phyloP scores from a whole-genome alignment of 2,329 filamentous ascomycete genomes.

The Alternaria incomplexa region DNA sequence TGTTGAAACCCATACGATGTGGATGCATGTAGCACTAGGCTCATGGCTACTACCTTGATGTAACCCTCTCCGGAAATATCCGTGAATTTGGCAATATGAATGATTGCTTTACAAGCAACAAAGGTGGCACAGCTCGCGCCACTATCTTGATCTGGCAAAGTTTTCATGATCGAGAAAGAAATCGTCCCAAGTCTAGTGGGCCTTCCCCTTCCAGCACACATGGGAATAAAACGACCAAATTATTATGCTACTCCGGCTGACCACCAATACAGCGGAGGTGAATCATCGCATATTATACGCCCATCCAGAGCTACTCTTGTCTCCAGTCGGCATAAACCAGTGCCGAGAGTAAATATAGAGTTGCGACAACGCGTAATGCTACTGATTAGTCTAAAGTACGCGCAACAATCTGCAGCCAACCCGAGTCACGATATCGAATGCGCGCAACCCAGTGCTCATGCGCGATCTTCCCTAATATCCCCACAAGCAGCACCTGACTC shows the following conservation, averaged over 20 bases:
- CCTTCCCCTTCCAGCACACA: not conserved
- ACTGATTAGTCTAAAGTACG: not conserved
- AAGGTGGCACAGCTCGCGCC: not conserved
- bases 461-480: not conserved
- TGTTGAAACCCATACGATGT: not conserved
- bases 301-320: not conserved
- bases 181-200: not conserved
- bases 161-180: not conserved
- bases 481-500: not conserved
- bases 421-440: not conserved
- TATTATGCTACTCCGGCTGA: not conserved
- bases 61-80: not conserved
- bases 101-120: not conserved
- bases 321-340: not conserved
- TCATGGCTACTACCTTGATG: not conserved
- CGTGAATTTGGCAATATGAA: not conserved
- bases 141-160: not conserved
- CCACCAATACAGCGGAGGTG: not conserved
- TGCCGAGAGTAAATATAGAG: not conserved
- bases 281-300: not conserved
- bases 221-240: not conserved
- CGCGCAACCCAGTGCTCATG: not conserved
- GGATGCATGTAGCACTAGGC: not conserved
- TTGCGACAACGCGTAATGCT: not conserved
- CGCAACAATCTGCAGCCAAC: not conserved